Evolutionary conservation across 2,329 filamentous ascomycete species (phyloP).

Genomic region (Neophaeococcomyces mojaviensis): DNA sequence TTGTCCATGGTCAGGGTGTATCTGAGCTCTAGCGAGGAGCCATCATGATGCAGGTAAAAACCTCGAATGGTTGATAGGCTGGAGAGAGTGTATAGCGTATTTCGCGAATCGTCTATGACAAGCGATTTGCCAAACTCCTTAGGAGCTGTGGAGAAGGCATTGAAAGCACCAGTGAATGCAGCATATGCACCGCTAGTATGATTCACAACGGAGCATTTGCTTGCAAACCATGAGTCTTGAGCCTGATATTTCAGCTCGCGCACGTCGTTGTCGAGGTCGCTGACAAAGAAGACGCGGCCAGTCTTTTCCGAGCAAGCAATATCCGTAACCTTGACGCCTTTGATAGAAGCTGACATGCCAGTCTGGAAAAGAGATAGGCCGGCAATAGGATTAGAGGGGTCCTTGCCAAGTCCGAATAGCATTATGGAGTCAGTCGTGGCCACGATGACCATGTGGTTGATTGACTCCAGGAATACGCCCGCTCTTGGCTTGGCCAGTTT

Average conservation of each 20-base stretch:
- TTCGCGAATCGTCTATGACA: conserved; percentile 78
- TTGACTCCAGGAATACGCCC: conserved; percentile 78
- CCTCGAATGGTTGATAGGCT: conserved; percentile 81
- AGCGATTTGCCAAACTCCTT: conserved; percentile 62
- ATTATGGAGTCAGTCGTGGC: conserved; percentile 80
- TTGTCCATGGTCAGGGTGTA: conserved; percentile 2
- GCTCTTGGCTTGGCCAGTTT: conserved; percentile 76
- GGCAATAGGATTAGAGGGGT: conserved; percentile 36
- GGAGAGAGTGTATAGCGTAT: conserved; percentile 84
- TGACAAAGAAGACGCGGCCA: conserved; percentile 90
- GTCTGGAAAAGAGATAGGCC: conserved; percentile 84
- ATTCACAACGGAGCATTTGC: conserved; percentile 77
- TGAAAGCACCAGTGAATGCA: conserved; percentile 44
- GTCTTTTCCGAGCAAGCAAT: conserved; percentile 70
- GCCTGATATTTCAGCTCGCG: conserved; percentile 95
- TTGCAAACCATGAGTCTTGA: conserved; percentile 94
- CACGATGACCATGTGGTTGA: conserved; percentile 82
- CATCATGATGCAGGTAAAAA: conserved; percentile 68
- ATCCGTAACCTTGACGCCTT: conserved; percentile 66
- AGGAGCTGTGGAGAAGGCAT: conserved; percentile 10
- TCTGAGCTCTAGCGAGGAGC: conserved; percentile 16
- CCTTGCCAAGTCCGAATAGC: conserved; percentile 71
- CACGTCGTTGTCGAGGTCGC: conserved; percentile 72
- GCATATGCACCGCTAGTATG: conserved; percentile 67
- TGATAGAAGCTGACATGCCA: conserved; percentile 70